Base-by-base conservation (phyloP, 768 basidiomycete genomes). In the Kwoniella sp. region DNA sequence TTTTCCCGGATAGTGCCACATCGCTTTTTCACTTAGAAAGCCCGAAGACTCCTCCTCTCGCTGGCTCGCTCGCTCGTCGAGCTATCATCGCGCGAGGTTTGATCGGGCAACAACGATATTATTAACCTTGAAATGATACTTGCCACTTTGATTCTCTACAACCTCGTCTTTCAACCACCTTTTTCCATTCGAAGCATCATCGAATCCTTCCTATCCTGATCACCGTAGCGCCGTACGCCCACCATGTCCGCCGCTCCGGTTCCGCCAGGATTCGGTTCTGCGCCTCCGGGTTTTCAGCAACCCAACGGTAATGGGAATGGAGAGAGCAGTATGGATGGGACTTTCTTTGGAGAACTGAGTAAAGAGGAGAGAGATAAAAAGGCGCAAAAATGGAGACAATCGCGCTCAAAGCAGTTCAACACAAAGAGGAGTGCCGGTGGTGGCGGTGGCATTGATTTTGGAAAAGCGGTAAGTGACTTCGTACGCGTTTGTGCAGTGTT, bases 301-400 rank as follows among this genome's bases (percentile, higher is more conserved):
- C 57, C 66, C 22, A 71, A 73, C 40, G 73, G 71, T 15, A 58
- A 68, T 40, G 36, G 40, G 19, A 64, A 55, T 24, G 55, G 55
- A 19, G 65, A 67, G 29, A 64, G 62, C 50, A 65, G 64, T 54
- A 71, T 76, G 71, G 75, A 74, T 33, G 75, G 72, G n/a, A 68
- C 72, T 63, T 77, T 77, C 60, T 77, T 77, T 52, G 75, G 75
- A 33, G 70, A 74, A 44, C 82, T 89, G 72, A 82, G 85, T 44
- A 83, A 84, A 17, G 88, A 88, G 83, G 86, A 89, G 66, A 85
- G 98, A 71, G 87, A 88, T 36, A 88, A 90, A 81, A 99, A 98
- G 83, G 88, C 91, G 37, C 88, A 92, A 83, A 98, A 98, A 84
- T 98, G 92, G 92, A 58, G 91, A 90, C 83, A 93, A 90, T 57